Evolutionary conservation across 805 yeast genomes (phyloP).

Genomic region (Saturnispora mendoncae): DNA sequence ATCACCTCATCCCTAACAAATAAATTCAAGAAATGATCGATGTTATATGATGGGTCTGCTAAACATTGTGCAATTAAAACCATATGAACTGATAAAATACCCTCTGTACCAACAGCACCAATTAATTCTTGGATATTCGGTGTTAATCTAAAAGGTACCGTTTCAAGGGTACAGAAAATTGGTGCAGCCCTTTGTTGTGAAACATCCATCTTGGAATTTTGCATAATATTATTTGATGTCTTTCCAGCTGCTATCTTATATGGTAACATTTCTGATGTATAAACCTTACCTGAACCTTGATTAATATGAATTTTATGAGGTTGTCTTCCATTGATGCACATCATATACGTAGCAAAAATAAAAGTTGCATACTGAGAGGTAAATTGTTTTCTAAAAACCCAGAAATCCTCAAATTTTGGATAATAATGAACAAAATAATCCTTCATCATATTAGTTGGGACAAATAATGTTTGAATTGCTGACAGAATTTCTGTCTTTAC

Average conservation of each 20-base stretch:
- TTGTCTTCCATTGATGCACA: conserved; percentile 86
- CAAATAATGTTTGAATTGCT: conserved; percentile 79
- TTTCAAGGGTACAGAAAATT: conserved; percentile 79
- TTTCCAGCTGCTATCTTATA: conserved; percentile 57
- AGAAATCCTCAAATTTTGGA: conserved; percentile 82
- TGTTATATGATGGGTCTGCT: conserved; percentile 84
- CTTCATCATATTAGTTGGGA: conserved; percentile 75
- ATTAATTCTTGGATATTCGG: conserved; percentile 91
- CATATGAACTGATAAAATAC: conserved; percentile 76
- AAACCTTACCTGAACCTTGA: conserved; percentile 74
- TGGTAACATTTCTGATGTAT: conserved; percentile 95
- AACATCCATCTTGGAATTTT: conserved; percentile 39
- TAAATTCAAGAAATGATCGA: conserved; percentile 84
- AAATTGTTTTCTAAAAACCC: conserved; percentile 94
- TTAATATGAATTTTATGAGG: conserved; percentile 89
- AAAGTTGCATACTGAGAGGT: conserved; percentile 92
- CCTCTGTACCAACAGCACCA: conserved; percentile 92
- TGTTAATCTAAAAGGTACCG: conserved; percentile 92
- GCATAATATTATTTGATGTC: conserved; percentile 32
- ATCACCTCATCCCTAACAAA: conserved; percentile 94
- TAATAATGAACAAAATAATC: conserved; percentile 66
- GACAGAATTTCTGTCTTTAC: conserved; percentile 85
- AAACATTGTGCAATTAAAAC: conserved; percentile 82
- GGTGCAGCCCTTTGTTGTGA: conserved; percentile 59
- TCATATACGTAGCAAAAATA: conserved; percentile 85